Evolutionary conservation across 1,139 yeast genomes (phyloP).

Genomic region (Suhomyces anneliseae): DNA sequence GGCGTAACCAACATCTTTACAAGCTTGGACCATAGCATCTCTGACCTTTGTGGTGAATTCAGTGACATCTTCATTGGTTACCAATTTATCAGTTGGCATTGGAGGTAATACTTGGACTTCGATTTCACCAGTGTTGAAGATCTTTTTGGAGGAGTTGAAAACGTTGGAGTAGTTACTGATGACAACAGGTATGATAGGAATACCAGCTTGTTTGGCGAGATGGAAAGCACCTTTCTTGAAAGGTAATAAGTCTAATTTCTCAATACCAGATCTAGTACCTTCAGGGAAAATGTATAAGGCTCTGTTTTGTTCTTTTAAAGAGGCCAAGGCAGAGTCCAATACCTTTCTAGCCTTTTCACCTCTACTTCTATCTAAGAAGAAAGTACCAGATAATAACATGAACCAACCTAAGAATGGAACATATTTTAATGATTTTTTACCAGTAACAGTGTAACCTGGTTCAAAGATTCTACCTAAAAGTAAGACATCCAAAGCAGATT

Average conservation of each 20-base stretch:
- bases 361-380: conserved; percentile 84
- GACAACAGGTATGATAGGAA: conserved; percentile 86
- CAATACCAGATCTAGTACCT: conserved; percentile 86
- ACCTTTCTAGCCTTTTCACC: conserved; percentile 74
- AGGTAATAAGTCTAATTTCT: conserved; percentile 69
- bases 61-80: conserved; percentile 58
- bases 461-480: conserved; percentile 84
- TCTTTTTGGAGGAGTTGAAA: conserved; percentile 55
- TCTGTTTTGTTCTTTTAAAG: conserved; percentile 59
- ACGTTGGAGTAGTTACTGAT: conserved; percentile 81
- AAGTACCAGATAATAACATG: conserved; percentile 84
- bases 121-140: conserved; percentile 64
- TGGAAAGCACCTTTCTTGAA: conserved; percentile 98
- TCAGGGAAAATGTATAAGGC: conserved; percentile 89
- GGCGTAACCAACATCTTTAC: conserved; percentile 37
- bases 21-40: conserved; percentile 30
- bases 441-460: conserved; percentile 87
- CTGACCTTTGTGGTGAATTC: conserved; percentile 43
- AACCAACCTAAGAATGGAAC: conserved; percentile 98
- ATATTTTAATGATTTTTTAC: conserved; percentile 79
- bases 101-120: conserved; percentile 68
- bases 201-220: conserved; percentile 86
- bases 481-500: conserved; percentile 80
- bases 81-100: conserved; percentile 54
- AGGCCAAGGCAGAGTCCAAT: conserved; percentile 64